These are phyloP conservation scores for Dendrocalamus latiflorus DNA, from an alignment of 202 grass and related monocot species.

Conservation along the genomic window DNA sequence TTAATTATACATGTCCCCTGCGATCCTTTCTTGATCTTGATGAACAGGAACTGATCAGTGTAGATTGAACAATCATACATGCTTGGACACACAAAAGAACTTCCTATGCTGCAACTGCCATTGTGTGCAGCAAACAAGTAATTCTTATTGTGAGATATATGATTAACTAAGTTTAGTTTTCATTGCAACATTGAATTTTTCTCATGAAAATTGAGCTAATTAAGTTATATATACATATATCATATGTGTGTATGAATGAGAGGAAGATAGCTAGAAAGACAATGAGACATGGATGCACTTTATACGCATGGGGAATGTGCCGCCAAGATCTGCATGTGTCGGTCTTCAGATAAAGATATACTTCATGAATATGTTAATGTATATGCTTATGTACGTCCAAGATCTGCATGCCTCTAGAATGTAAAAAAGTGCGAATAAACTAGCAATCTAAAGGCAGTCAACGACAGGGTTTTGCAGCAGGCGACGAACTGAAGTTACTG, in stretches of 20 bases:
- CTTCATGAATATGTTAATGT: neutral
- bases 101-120: neutral
- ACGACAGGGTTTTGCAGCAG: conserved; percentile 19
- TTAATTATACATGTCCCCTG: conserved; percentile 5
- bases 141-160: neutral
- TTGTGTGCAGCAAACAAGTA: neutral
- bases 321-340: conserved; percentile 31
- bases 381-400: conserved; percentile 17
- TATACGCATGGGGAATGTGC: conserved; percentile 17
- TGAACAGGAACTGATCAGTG: neutral
- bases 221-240: neutral
- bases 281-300: conserved; percentile 17
- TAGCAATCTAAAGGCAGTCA: conserved; percentile 38
- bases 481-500: too few species aligned
- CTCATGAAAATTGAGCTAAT: neutral
- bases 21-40: conserved; percentile 21
- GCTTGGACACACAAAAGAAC: neutral
- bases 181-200: neutral
- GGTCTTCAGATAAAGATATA: too few species aligned
- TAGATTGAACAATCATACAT: conserved; percentile 9
- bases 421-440: neutral
- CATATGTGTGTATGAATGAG: neutral
- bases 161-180: neutral
- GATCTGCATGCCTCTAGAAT: conserved; percentile 18
- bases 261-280: neutral